Evolutionary conservation across 352 stramenopile species (phyloP).

Genomic region (Phytophthora sansomeana): DNA sequence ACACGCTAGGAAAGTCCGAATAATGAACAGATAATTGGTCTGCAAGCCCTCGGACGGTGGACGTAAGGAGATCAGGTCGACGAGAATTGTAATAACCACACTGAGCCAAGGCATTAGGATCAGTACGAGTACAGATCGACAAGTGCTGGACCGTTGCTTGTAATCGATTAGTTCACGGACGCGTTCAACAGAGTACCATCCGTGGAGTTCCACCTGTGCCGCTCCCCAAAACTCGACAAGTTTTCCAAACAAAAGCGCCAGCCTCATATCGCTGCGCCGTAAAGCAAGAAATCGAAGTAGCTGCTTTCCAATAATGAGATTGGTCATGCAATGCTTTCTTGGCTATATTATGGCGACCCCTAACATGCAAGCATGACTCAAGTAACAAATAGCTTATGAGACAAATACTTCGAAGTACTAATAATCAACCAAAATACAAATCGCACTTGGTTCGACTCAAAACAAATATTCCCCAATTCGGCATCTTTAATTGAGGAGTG

Average conservation of each 20-base stretch:
- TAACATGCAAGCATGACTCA: too few species aligned
- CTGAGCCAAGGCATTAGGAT: constrained; percentile 18
- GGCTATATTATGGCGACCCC: too few species aligned
- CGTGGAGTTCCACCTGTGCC: constrained; percentile 28
- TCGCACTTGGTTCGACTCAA: too few species aligned
- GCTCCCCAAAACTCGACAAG: constrained; percentile 12
- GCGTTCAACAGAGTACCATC: constrained; percentile 27
- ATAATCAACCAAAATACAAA: too few species aligned
- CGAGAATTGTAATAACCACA: constrained; percentile 22
- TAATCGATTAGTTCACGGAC: constrained; percentile 17
- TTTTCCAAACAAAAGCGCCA: neutral
- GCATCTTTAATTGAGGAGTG: too few species aligned
- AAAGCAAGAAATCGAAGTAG: too few species aligned
- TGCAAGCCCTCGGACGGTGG: constrained; percentile 3
- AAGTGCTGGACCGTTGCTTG: constrained; percentile 2
- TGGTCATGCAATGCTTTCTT: too few species aligned
- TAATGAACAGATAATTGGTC: constrained; percentile 22
- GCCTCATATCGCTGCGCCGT: too few species aligned
- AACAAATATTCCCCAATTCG: too few species aligned
- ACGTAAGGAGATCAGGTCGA: constrained; percentile 22
- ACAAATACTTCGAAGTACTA: too few species aligned
- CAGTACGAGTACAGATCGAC: constrained; percentile 10
- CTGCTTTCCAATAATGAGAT: too few species aligned
- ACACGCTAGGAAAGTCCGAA: constrained; percentile 23
- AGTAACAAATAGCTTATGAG: too few species aligned